phyloP scores from a whole-genome alignment of 306 rosid genomes.

The Malus sieversii region DNA sequence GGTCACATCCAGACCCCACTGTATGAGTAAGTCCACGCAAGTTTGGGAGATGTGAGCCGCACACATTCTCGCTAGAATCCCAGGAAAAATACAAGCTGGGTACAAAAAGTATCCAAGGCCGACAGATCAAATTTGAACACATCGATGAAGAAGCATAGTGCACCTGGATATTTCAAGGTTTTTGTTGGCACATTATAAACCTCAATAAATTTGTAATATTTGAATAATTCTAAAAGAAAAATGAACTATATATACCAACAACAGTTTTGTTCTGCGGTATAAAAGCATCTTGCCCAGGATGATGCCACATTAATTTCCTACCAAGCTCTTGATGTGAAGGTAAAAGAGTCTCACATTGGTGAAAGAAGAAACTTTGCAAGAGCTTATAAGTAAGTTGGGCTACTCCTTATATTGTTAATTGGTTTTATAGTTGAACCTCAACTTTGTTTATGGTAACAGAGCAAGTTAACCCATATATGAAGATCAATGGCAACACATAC shows the following conservation, averaged over 20 bases:
- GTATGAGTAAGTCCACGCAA: constrained; percentile 11
- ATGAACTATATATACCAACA: not conserved
- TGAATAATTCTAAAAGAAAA: too few relatives aligned
- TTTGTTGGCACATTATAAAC: not conserved
- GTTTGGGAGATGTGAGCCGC: constrained; percentile 24
- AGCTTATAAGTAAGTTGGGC: too few relatives aligned
- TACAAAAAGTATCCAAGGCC: constrained; percentile 16
- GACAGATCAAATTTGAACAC: constrained; percentile 37
- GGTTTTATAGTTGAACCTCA: too few relatives aligned
- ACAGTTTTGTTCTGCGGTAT: too few relatives aligned
- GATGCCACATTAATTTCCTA: not conserved
- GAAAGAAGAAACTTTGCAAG: too few relatives aligned
- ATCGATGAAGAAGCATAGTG: not conserved
- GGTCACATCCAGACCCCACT: not conserved
- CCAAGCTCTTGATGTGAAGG: too few relatives aligned
- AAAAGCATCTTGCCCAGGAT: not conserved
- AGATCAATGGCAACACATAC: too few relatives aligned
- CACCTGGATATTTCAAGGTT: not conserved
- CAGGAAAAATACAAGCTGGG: not conserved
- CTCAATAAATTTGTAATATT: not conserved
- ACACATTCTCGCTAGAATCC: not conserved
- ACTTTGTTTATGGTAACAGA: too few relatives aligned
- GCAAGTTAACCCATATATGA: too few relatives aligned
- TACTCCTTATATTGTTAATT: too few relatives aligned
- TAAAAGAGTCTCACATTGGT: too few relatives aligned